phyloP scores from a whole-genome alignment of 2,329 filamentous ascomycete genomes.

The Trichoderma lentiforme region DNA sequence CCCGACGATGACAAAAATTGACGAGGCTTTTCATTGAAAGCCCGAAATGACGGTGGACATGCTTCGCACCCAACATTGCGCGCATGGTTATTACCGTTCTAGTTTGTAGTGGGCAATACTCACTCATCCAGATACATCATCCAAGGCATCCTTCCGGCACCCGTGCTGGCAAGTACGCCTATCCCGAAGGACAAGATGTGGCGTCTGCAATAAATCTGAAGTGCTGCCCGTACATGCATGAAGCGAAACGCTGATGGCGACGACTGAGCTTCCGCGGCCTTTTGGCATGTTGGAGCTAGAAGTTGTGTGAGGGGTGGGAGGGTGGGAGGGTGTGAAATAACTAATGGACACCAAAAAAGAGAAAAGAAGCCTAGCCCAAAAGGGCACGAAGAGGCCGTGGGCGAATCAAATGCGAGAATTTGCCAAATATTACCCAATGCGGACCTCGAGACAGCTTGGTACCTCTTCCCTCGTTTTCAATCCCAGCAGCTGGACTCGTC shows the following conservation, averaged over 20 bases:
- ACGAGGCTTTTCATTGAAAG: background rate
- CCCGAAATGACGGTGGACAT: background rate
- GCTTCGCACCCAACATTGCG: background rate
- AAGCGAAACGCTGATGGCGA: background rate
- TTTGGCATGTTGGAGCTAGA: background rate
- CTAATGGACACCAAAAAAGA: background rate
- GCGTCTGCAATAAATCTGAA: background rate
- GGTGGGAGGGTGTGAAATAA: background rate
- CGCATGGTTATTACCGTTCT: background rate
- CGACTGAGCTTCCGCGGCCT: background rate
- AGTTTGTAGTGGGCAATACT: too few species aligned
- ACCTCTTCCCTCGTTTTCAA: background rate
- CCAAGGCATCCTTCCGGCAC: background rate
- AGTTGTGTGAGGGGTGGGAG: background rate
- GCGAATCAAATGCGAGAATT: background rate
- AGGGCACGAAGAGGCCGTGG: background rate
- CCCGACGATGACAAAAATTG: background rate
- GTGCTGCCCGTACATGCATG: background rate
- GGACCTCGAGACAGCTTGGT: background rate
- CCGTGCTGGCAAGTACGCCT: background rate
- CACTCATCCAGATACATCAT: background rate
- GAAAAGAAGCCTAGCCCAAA: conserved; percentile 16
- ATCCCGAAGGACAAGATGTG: background rate
- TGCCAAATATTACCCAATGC: conserved; percentile 2
- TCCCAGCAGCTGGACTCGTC: background rate